These are phyloP conservation scores for Periconia sp. DNA, from an alignment of 2,329 filamentous ascomycete species.

Conservation along the genomic window DNA sequence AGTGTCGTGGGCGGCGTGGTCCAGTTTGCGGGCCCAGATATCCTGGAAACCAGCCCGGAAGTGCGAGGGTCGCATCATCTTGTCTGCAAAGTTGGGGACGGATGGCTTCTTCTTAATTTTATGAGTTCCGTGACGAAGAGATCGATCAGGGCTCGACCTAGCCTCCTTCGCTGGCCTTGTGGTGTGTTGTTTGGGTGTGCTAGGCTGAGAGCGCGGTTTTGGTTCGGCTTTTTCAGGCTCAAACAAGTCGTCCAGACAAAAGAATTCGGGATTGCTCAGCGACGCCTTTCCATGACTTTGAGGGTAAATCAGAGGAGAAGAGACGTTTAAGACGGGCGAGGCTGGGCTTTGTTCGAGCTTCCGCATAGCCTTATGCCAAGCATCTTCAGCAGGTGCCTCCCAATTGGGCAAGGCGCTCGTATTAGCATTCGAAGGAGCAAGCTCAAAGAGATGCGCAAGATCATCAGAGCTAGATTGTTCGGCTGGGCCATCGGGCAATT, in stretches of 20 bases:
- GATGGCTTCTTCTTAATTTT: slow-evolving; percentile 28
- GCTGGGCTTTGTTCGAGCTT: slow-evolving; percentile 58
- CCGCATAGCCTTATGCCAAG: slow-evolving; percentile 62
- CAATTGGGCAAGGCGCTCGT: slow-evolving; percentile 58
- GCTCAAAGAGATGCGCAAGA: slow-evolving; percentile 59
- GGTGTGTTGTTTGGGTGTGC: slow-evolving; percentile 34
- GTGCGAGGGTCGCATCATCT: slow-evolving; percentile 62
- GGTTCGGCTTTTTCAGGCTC: slow-evolving; percentile 28
- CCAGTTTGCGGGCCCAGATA: slow-evolving; percentile 61
- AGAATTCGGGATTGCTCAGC: slow-evolving; percentile 39
- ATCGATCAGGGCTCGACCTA: slow-evolving; percentile 26
- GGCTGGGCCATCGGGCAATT: slow-evolving; percentile 52
- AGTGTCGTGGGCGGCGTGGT: slow-evolving; percentile 49
- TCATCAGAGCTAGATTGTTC: slow-evolving; percentile 57
- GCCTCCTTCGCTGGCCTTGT: slow-evolving; percentile 32
- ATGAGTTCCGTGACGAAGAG: slow-evolving; percentile 26
- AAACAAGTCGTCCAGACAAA: slow-evolving; percentile 39
- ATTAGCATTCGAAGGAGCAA: slow-evolving; percentile 60
- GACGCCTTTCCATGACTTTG: slow-evolving; percentile 38
- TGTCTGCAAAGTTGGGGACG: slow-evolving; percentile 45
- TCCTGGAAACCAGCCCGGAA: slow-evolving; percentile 52
- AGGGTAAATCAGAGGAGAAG: slow-evolving; percentile 38
- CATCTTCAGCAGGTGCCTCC: slow-evolving; percentile 52
- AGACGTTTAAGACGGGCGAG: slow-evolving; percentile 35
- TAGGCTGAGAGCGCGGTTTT: slow-evolving; percentile 39